These are phyloP conservation scores for Eucalyptus microcorys DNA, from an alignment of 345 rosid genomes.

Conservation along the genomic window DNA sequence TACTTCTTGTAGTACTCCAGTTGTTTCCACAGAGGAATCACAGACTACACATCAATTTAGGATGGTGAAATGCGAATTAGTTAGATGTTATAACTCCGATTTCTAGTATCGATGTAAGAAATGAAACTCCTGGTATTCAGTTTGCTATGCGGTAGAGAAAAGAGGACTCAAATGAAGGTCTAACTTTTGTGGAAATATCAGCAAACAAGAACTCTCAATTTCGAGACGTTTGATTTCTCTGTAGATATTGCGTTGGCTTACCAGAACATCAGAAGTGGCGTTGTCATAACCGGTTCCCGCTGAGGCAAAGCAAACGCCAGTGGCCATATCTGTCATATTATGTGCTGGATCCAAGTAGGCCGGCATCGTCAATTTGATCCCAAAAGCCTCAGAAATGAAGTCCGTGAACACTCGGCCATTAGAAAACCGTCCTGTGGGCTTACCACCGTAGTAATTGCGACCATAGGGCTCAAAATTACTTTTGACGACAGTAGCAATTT, in stretches of 20 bases:
- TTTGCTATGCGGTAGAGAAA: background rate
- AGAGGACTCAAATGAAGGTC: background rate
- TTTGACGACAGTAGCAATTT: slow-evolving; percentile 44
- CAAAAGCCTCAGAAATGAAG: slow-evolving; percentile 67
- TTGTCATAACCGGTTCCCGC: slow-evolving; percentile 89
- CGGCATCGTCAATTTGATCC: slow-evolving; percentile 54
- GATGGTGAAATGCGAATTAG: background rate
- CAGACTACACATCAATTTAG: slow-evolving; percentile 30
- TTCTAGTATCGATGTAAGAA: background rate
- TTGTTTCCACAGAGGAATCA: slow-evolving; percentile 78
- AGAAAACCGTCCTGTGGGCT: slow-evolving; percentile 69
- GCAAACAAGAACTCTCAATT: background rate
- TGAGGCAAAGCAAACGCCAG: slow-evolving; percentile 84
- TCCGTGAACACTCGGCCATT: slow-evolving; percentile 67
- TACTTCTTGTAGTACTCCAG: slow-evolving; percentile 65
- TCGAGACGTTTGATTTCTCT: background rate
- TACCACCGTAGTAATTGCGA: slow-evolving; percentile 45
- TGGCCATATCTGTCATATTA: slow-evolving; percentile 54
- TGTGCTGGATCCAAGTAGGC: slow-evolving; percentile 68
- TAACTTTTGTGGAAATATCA: background rate
- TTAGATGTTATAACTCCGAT: background rate
- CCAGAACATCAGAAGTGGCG: slow-evolving; percentile 59
- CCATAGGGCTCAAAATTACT: slow-evolving; percentile 81
- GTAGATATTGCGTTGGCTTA: slow-evolving; percentile 16
- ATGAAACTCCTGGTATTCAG: background rate